Conservation (phyloP, 2,329 filamentous ascomycete genomes). For the Neonectria ditissima region DNA sequence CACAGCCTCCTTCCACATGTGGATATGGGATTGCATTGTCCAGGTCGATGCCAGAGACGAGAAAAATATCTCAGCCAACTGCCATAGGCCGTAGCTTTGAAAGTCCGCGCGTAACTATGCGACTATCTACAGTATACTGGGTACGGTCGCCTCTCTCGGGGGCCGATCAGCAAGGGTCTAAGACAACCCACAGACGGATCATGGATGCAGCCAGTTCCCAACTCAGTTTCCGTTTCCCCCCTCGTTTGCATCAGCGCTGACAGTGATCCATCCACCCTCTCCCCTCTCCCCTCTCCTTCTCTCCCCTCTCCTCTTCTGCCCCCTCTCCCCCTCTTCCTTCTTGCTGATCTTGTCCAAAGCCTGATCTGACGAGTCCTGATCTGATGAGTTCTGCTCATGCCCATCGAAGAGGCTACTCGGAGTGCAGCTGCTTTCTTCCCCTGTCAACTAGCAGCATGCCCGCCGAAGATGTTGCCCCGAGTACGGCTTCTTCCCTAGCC, state of each 20-base stretch:
- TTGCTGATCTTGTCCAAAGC: conserved; percentile 9
- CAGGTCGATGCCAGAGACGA: conserved; percentile 2
- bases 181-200: conserved; percentile 13
- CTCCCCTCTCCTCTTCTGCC: conserved; percentile 9
- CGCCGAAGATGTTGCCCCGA: background rate
- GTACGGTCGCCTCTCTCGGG: conserved; percentile 11
- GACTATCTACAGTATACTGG: conserved; percentile 5
- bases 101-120: background rate
- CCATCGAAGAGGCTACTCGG: background rate
- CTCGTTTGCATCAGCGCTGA: conserved; percentile 20
- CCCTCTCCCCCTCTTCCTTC: background rate
- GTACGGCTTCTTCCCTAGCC: background rate
- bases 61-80: background rate
- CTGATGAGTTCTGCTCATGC: background rate
- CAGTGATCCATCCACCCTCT: conserved; percentile 17
- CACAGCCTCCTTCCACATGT: conserved; percentile 4
- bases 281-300: conserved; percentile 1
- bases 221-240: conserved; percentile 12
- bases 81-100: background rate
- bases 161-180: conserved; percentile 32
- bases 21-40: background rate
- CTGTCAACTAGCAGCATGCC: background rate
- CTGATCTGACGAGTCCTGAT: background rate
- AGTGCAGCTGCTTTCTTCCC: background rate
- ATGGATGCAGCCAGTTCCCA: conserved; percentile 23